A percentile compares a stretch with the other conserved stretches of the same genome.
phyloP scores from a whole-genome alignment of 164 flowering plant species.

The Sedum album region DNA sequence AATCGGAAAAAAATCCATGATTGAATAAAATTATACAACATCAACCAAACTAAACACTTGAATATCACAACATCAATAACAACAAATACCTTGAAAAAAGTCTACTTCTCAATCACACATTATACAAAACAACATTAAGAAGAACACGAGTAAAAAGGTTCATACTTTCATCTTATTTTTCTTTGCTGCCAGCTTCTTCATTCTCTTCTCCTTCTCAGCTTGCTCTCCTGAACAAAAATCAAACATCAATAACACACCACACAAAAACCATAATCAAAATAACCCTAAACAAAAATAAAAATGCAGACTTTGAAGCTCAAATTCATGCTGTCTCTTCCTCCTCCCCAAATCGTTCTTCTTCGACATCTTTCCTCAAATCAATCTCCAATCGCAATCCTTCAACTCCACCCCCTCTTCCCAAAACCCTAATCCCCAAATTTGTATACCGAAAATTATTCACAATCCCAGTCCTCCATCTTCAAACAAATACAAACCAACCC shows the following conservation, averaged over 20 bases:
- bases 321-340: constrained; percentile 67
- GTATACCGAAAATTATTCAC: background rate
- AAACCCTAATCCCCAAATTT: constrained; percentile 2
- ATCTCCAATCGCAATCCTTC: background rate
- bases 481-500: background rate
- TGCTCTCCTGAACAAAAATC: constrained; percentile 51
- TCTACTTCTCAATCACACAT: background rate
- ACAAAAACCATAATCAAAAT: background rate
- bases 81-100: background rate
- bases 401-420: background rate
- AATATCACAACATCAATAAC: background rate
- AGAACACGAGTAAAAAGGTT: background rate
- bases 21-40: no score
- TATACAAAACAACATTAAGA: background rate
- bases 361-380: constrained; percentile 45
- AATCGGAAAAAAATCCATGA: no score
- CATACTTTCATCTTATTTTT: constrained; percentile 84
- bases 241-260: background rate
- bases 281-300: background rate
- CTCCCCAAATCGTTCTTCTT: constrained; percentile 74
- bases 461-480: background rate
- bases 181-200: constrained; percentile 68
- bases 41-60: background rate
- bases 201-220: constrained; percentile 55
- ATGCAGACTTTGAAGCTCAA: constrained; percentile 35